phyloP scores from a whole-genome alignment of 2,329 filamentous ascomycete species.

The Colletotrichum camelliae region DNA sequence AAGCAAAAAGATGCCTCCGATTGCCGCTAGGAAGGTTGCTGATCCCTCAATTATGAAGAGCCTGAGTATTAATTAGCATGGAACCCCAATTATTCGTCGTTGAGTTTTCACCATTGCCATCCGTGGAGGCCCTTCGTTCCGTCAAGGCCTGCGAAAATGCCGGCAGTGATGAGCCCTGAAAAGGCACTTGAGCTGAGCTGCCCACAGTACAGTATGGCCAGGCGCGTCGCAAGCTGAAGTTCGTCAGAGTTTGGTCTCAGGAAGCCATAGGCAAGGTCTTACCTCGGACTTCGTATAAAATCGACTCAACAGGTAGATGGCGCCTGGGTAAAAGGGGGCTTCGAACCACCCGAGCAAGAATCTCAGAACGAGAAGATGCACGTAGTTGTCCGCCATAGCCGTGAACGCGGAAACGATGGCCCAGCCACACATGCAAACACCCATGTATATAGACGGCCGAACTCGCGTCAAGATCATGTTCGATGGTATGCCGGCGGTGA shows the following conservation, averaged over 20 bases:
- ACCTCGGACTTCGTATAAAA: slow-evolving; percentile 60
- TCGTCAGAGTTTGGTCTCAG: neutral
- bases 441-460: neutral
- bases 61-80: neutral
- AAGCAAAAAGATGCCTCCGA: slow-evolving; percentile 25
- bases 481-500: too few relatives aligned
- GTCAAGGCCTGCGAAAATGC: slow-evolving; percentile 38
- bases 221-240: slow-evolving; percentile 33
- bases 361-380: neutral
- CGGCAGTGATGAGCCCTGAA: slow-evolving; percentile 48
- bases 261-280: neutral
- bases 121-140: slow-evolving; percentile 28
- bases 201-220: slow-evolving; percentile 50
- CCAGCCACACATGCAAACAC: neutral
- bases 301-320: slow-evolving; percentile 47
- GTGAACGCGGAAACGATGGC: neutral
- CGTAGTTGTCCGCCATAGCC: neutral
- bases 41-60: slow-evolving; percentile 33
- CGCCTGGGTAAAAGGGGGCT: slow-evolving; percentile 41
- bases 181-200: slow-evolving; percentile 41
- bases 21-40: slow-evolving; percentile 25
- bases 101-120: slow-evolving; percentile 30
- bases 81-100: neutral
- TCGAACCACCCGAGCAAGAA: slow-evolving; percentile 45
- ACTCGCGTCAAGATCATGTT: too few relatives aligned